Evolutionary conservation across 495 filamentous ascomycete genomes (phyloP), one percentile per base, ranked within the genome.

Genomic region (Chaetomium fimeti): DNA sequence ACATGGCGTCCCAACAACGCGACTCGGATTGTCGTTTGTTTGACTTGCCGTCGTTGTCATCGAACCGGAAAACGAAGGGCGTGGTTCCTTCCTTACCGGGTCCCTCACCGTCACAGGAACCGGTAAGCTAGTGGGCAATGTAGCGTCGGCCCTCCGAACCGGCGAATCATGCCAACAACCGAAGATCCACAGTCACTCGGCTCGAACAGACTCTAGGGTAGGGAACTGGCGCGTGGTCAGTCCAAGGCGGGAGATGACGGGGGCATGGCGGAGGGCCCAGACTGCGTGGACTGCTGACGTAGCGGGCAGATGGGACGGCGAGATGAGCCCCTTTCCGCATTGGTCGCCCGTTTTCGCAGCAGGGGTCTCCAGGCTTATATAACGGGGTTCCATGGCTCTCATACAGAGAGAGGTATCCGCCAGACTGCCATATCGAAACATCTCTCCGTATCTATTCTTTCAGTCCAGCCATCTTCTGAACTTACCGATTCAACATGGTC

Each of bases 151-250:
- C 57, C 12, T 59, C 22, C 32, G 57, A 55, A 60, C 63, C 65
- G 59, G 64, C 73, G 67, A 74, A 72, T 71, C 73, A 75, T 72
- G 69, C 68, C 57, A 48, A 16, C 51, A 69, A 47, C 68, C 69
- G 66, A 63, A 64, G 68, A 61, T 68, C 68, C 65, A 68, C 66
- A 63, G 29, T 20, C 6, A 6, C 47, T 63, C 62, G 57, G 45
- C 60, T 47, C 56, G 62, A 69, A 51, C 29, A 59, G 63, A 57
- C 13, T 51, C 40, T 22, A 62, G 20, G 62, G 36, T 32, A 55
- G 62, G 36, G 25, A 55, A 36, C 18, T 49, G 59, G 40, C 18
- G 40, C 18, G n/a, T 62, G 38, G 36, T 38, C 13, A 25, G 58
- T n/a, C 20, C 16, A 3, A 40, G 45, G 3, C 53, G 15, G 43